Evolutionary conservation across 306 rosid genomes (phyloP).

Genomic region (Casuarina glauca): DNA sequence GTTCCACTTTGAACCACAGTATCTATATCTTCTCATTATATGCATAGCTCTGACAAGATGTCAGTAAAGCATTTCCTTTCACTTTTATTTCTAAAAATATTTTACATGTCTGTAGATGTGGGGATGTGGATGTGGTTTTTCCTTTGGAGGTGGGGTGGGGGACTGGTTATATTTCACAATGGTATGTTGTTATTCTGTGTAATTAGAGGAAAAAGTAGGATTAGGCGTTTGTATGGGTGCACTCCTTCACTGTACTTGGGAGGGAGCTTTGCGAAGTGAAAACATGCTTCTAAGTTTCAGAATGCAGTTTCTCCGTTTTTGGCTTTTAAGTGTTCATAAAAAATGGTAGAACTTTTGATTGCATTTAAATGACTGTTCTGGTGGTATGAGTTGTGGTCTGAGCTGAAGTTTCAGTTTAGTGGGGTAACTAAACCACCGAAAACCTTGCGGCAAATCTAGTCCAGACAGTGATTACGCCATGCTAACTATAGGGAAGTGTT

Average conservation of each 20-base stretch:
- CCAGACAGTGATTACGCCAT: not conserved
- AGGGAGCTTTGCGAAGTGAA: not conserved
- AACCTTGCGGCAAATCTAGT: not conserved
- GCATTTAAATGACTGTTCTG: not conserved
- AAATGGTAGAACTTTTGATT: not conserved
- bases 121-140: no score
- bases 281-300: not conserved
- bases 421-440: not conserved
- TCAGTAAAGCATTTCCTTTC: not conserved
- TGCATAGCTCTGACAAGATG: not conserved
- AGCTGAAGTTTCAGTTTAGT: not conserved
- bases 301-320: not conserved
- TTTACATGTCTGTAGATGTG: no score
- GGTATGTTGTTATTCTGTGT: not conserved
- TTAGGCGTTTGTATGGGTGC: not conserved
- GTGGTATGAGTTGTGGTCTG: not conserved
- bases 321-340: not conserved
- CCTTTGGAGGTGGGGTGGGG: not conserved
- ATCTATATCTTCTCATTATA: not conserved
- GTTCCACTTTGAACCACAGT: slow-evolving; percentile 1
- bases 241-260: slow-evolving; percentile 1
- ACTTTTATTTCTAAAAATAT: no score
- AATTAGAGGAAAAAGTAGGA: not conserved
- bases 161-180: not conserved
- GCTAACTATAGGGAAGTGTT: not conserved